Conservation (phyloP, 2,329 filamentous ascomycete species). For the Alternaria conjuncta region DNA sequence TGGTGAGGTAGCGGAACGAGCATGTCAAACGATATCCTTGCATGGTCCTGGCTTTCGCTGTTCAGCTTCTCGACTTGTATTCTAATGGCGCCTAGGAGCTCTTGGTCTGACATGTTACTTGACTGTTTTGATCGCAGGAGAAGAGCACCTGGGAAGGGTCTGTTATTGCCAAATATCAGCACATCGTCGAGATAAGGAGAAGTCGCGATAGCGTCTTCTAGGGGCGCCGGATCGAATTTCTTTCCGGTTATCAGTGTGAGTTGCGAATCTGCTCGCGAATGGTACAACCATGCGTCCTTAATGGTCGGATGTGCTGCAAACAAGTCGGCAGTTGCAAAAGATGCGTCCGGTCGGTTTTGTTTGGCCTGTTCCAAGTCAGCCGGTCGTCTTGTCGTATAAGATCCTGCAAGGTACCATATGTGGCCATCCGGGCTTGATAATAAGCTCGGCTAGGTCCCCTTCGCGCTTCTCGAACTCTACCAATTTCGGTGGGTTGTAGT, state of each 20-base stretch:
- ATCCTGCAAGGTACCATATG: constrained; percentile 49
- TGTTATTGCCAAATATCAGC: constrained; percentile 67
- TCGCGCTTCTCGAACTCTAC: constrained; percentile 57
- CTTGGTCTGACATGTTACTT: constrained; percentile 35
- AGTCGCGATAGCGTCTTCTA: constrained; percentile 63
- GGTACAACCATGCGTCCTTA: constrained; percentile 65
- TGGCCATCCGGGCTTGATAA: constrained; percentile 65
- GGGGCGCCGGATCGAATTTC: constrained; percentile 69
- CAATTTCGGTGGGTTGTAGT: constrained; percentile 46
- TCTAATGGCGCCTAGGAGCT: constrained; percentile 54
- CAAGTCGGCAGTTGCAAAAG: constrained; percentile 68
- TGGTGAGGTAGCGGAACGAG: constrained; percentile 54
- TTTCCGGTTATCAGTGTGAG: constrained; percentile 70
- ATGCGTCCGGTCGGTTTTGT: constrained; percentile 64
- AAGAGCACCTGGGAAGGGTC: constrained; percentile 63
- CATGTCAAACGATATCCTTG: constrained; percentile 59
- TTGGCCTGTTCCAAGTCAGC: constrained; percentile 51
- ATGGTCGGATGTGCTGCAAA: constrained; percentile 63
- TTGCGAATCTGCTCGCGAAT: constrained; percentile 67
- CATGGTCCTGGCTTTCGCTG: constrained; percentile 56
- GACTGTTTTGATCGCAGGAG: constrained; percentile 55
- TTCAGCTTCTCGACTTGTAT: constrained; percentile 58
- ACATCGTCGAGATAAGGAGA: constrained; percentile 59
- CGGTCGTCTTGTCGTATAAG: background rate
- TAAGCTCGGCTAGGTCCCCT: constrained; percentile 58